Evolutionary conservation across 495 filamentous ascomycete genomes (phyloP).

Genomic region (Acidomyces sp.): DNA sequence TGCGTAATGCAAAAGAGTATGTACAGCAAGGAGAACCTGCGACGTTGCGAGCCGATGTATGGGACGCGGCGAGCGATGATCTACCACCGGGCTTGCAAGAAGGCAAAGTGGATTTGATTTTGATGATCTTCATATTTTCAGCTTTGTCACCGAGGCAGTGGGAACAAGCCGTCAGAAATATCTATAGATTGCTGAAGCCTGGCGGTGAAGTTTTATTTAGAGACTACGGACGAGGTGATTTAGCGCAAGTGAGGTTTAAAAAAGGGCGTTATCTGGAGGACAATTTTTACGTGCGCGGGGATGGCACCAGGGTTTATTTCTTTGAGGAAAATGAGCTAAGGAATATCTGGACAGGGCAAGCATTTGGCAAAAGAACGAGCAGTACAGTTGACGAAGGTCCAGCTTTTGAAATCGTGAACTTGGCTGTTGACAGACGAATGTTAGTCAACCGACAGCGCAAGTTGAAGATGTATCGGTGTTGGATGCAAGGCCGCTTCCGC

Average conservation of each 20-base stretch:
- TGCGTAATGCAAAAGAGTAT: constrained; percentile 56
- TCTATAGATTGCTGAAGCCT: constrained; percentile 67
- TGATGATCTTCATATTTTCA: constrained; percentile 96
- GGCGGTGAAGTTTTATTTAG: constrained; percentile 85
- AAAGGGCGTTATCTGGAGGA: constrained; percentile 83
- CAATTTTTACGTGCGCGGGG: constrained; percentile 92
- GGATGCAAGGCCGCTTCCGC: constrained; percentile 83
- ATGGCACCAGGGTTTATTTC: constrained; percentile 95
- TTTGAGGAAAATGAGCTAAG: constrained; percentile 76
- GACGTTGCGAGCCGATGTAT: constrained; percentile 73
- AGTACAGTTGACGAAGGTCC: constrained; percentile 6
- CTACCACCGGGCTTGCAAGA: constrained; percentile 65
- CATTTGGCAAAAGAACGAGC: constrained; percentile 13
- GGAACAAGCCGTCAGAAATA: constrained; percentile 66
- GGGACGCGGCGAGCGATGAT: constrained; percentile 56
- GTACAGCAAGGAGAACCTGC: constrained; percentile 40
- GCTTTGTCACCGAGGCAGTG: constrained; percentile 77
- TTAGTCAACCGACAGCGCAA: constrained; percentile 81
- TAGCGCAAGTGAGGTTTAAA: constrained; percentile 93
- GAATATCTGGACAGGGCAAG: constrained; percentile 62
- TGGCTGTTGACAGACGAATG: constrained; percentile 74
- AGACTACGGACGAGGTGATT: constrained; percentile 88
- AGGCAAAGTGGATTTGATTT: constrained; percentile 70
- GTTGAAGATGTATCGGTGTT: constrained; percentile 96
- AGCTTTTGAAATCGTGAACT: constrained; percentile 54